A percentile compares a stretch with the other conserved stretches of the same genome.
phyloP scores from a whole-genome alignment of 768 basidiomycete species.

The Podaxis sp. region DNA sequence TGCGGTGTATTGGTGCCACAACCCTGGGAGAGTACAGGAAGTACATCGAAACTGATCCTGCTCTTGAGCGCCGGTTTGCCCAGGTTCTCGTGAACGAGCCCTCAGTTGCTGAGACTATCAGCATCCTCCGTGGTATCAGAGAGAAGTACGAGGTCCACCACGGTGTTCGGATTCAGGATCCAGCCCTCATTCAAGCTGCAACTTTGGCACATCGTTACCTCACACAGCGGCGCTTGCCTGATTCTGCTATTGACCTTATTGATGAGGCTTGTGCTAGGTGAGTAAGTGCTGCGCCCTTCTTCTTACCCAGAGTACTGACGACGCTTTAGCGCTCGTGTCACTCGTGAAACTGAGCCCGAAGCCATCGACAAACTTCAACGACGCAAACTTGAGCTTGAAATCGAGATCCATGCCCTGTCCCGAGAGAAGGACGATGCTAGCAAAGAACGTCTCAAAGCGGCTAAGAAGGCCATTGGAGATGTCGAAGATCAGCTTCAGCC shows the following conservation, averaged over 20 bases:
- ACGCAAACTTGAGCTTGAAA: constrained; percentile 83
- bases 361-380: constrained; percentile 89
- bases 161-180: constrained; percentile 85
- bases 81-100: constrained; percentile 95
- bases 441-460: constrained; percentile 71
- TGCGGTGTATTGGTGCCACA: constrained; percentile 80
- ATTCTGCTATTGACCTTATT: constrained; percentile 86
- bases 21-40: constrained; percentile 90
- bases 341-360: constrained; percentile 92
- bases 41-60: constrained; percentile 90
- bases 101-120: constrained; percentile 82
- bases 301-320: constrained; percentile 1
- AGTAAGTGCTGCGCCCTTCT: constrained; percentile 17
- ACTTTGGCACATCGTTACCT: constrained; percentile 92
- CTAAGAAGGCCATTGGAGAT: constrained; percentile 75
- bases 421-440: constrained; percentile 88
- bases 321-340: constrained; percentile 70
- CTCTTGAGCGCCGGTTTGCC: constrained; percentile 87
- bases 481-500: constrained; percentile 84
- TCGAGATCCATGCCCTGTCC: constrained; percentile 93
- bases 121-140: constrained; percentile 88
- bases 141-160: constrained; percentile 94
- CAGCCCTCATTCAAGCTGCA: constrained; percentile 84
- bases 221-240: constrained; percentile 73
- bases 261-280: constrained; percentile 91